Evolutionary conservation across 2,329 filamentous ascomycete species (phyloP), one percentile per base, ranked within the genome.

Genomic region (Fusarium sp.): DNA sequence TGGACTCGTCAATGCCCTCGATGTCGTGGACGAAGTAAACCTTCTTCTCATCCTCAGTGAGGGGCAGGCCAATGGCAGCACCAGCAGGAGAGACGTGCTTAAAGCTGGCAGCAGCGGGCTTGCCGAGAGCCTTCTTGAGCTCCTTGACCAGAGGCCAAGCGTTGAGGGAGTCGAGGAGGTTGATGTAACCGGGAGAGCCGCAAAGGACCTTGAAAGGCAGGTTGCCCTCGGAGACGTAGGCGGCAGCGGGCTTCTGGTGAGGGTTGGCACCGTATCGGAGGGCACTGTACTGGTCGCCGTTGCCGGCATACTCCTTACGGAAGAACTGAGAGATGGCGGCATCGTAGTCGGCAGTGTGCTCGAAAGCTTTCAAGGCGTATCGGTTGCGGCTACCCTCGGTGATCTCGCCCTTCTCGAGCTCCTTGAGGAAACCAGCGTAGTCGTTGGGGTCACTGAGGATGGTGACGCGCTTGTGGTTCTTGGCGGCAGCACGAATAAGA

Each of bases 11-110:
- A 68, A 99, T 90, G 55, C 94, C 95, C 64, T 90, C 88, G 75
- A 99, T 97, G 78, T 98, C 96, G 77, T 97, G 93, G 62, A 99
- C 96, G 86, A 99, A 98, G 86, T 97, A 99, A 57, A 98, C 96
- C 84, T 97, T 97, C 82, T 93, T 91, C 88, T 99, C 96, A 53
- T 93, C 92, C 40, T 92, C 89, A 69, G 85, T 93, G 69, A 99
- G 87, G 22, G 94, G 93, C 8, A 96, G 90, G 72, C 95, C 96
- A 76, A 99, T 96, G 72, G 96, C 95, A 62, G 95, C 96, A 77
- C 96, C 96, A 43, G 96, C 96, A 20, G 96, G 96, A 11, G 96
- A 99, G 68, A 98, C 96, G 80, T 99, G 96, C 89, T 98, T 99
- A 90, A 99, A 99, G 80, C 94, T 97, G 68, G 96, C 95, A 31